Evolutionary conservation across 2,329 filamentous ascomycete genomes (phyloP), one percentile per base, ranked within the genome.

Genomic region (Microdochium paspali): DNA sequence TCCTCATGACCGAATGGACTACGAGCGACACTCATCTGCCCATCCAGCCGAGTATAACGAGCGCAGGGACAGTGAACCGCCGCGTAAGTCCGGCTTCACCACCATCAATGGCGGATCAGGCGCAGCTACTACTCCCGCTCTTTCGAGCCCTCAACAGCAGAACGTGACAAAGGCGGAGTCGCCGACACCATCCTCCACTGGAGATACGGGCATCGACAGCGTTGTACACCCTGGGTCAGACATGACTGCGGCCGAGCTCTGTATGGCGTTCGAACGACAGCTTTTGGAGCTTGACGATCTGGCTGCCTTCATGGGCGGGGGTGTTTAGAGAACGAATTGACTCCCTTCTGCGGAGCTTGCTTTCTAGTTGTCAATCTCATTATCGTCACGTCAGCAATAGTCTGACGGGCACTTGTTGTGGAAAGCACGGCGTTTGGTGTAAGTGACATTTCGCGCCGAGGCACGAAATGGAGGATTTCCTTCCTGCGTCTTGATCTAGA

Each of bases 231-330:
- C 50, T 5, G 55, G 54, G 32, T 58, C 39, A 42, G 77, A 81
- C 51, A 81, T 81, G 75, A 80, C 76, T 2, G 73, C 76, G 0
- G 69, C 72, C 4, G 77, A 81, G 57, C 66, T 81, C 15, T 81
- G 78, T 56, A 64, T 66, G 13, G 77, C 77, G 0, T 81, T 81
- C 54, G 78, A 81, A 64, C 67, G 76, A 26, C 77, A 81, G 60
- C 67, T 81, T 1, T 65, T 81, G 10, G 77, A 81, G 58, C 66
- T 81, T 6, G 77, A 81, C 51, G 77, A 81, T 55, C 69, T 81
- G 10, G 77, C 77, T 26, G 77, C 77, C 2, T 80, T 81, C 47
- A 81, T 81, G 77, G 77, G 77, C 20, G 77, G 77, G 20, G 77
- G 77, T 50, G 77, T 81, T 51, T 81, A 44, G 23, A 21, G 9